Conservation (phyloP, 2,329 filamentous ascomycete genomes). For the Cucurbitaria berberidis region DNA sequence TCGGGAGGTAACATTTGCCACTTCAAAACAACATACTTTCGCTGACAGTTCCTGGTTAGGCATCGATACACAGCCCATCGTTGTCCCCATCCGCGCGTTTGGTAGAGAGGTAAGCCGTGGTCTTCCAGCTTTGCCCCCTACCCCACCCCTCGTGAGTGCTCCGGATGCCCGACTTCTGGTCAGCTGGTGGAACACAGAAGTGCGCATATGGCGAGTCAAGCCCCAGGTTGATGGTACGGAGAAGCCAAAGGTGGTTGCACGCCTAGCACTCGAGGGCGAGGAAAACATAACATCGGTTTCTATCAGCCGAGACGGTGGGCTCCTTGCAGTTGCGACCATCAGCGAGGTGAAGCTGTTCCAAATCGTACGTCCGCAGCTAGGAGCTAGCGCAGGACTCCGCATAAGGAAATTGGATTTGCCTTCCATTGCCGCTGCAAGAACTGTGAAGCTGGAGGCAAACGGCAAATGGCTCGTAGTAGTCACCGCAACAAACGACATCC, state of each 20-base stretch:
- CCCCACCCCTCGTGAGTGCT: constrained; percentile 74
- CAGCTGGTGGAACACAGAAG: constrained; percentile 90
- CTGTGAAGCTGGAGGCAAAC: constrained; percentile 72
- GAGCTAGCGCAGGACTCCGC: constrained; percentile 65
- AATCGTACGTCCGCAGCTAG: constrained; percentile 61
- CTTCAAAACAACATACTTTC: background rate
- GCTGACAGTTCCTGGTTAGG: constrained; percentile 56
- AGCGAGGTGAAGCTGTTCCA: constrained; percentile 79
- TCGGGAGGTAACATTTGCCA: constrained; percentile 75
- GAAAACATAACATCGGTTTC: constrained; percentile 80
- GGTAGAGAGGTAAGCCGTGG: constrained; percentile 81
- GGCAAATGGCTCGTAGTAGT: constrained; percentile 70
- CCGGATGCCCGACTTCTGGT: constrained; percentile 76
- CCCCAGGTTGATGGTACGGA: constrained; percentile 55
- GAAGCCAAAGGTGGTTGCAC: constrained; percentile 50
- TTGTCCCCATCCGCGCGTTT: constrained; percentile 79
- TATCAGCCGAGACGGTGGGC: constrained; percentile 72
- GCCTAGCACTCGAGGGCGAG: constrained; percentile 62
- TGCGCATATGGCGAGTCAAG: constrained; percentile 78
- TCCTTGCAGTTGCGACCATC: constrained; percentile 78
- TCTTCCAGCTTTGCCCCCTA: constrained; percentile 83
- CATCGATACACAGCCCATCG: constrained; percentile 81
- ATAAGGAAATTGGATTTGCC: constrained; percentile 75
- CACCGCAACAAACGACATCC: constrained; percentile 53
- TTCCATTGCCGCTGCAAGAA: constrained; percentile 69